Evolutionary conservation across 441 rosid genomes (phyloP).

Genomic region (Erodium texanum): DNA sequence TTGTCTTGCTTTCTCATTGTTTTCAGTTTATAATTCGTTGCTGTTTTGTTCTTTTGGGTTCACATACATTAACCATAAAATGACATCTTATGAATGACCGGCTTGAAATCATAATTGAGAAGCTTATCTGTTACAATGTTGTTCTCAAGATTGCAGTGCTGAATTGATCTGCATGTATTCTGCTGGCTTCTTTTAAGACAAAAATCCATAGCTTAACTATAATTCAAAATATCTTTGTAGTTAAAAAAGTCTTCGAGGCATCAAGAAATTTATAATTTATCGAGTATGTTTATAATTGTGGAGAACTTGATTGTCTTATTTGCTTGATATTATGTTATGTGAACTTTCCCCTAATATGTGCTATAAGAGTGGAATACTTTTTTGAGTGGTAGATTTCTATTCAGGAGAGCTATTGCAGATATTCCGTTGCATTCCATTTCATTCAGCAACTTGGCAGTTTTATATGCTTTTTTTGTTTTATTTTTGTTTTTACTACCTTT

Average conservation of each 20-base stretch:
- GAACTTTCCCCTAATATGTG: neutral
- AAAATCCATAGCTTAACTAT: too few species aligned
- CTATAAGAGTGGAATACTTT: neutral
- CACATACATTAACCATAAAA: too few species aligned
- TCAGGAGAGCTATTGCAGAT: neutral
- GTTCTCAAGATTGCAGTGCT: too few species aligned
- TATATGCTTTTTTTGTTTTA: neutral
- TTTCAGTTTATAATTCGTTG: too few species aligned
- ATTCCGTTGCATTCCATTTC: neutral
- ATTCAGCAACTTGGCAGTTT: neutral
- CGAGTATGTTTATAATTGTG: neutral
- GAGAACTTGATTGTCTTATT: neutral
- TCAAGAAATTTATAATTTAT: neutral
- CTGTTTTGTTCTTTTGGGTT: too few species aligned
- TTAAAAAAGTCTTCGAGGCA: neutral
- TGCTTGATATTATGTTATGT: neutral
- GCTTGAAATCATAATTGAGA: too few species aligned
- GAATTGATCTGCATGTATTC: too few species aligned
- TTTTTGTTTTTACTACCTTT: neutral
- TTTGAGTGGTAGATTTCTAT: neutral
- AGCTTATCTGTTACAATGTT: too few species aligned
- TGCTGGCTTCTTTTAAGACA: too few species aligned
- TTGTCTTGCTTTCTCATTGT: too few species aligned
- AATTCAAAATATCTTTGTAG: too few species aligned
- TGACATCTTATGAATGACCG: too few species aligned